Base-by-base conservation (phyloP, 83 land plant genomes). In the Picea abies region DNA sequence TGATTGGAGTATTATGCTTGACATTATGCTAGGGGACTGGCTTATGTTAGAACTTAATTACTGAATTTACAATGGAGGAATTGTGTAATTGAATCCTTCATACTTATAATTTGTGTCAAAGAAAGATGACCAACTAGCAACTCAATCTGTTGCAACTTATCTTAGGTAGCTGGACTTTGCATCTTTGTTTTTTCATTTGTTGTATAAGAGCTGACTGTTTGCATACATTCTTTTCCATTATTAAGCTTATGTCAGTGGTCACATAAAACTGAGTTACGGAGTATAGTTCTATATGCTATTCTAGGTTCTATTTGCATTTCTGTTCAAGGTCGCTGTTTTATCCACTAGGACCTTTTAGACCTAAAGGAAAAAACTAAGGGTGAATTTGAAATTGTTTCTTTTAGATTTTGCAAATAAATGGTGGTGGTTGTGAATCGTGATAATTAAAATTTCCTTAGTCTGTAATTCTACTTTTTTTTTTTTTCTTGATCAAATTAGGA, bases 91-190 rank as follows among this genome's bases (percentile, higher is more conserved):
- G 20, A 72, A 69, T 35, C 72, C 37, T 69, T 17, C 32, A 17
- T 69, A n/a, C 23, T 41, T 44, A 44, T 72, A 72, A 72, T 72
- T 19, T 39, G 76, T 37, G 20, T 41, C 23, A 72, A 44, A 72
- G 49, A 72, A 20, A 23, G 77, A 39, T 73, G 12, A n/a, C 22
- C 52, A 44, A 1, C 41, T 20, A 19, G 49, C n/a, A 41, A 72
- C 76, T 19, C 25, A 73, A 44, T 73, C 77, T 73, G 22, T 73
- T 72, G 52, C 76, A 72, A 49, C 52, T 20, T 6, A 41, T 17
- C 52, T 41, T 72, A 17, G 76, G 23, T 72, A 72, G 76, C 76
- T 72, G 76, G 76, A 72, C 52, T 41, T n/a, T 72, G 76, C 7
- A 72, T 72, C 52, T 39, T 72, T 41, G n/a, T 11, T 7, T 72